These are phyloP conservation scores for Phlyctochytrium arcticum DNA, from an alignment of 192 early-diverging fungal species.

Conservation along the genomic window DNA sequence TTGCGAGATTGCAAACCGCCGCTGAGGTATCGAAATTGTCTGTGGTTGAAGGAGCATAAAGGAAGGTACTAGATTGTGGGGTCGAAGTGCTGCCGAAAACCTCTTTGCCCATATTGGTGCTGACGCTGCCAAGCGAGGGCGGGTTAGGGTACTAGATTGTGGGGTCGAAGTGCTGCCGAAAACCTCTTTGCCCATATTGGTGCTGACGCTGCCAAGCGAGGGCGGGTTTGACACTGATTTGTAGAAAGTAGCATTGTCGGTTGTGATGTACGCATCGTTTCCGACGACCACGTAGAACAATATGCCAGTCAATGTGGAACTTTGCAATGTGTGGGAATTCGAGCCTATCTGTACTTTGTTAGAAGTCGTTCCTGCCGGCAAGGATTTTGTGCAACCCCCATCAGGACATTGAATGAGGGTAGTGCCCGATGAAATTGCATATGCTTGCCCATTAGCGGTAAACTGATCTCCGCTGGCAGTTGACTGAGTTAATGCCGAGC, in stretches of 20 bases:
- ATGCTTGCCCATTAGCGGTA: not conserved
- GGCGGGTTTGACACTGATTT: not conserved
- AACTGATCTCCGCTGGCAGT: constrained; percentile 3
- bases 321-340: not conserved
- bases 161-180: not conserved
- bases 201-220: not conserved
- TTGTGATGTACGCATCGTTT: not conserved
- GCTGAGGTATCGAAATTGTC: not conserved
- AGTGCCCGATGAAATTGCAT: not conserved
- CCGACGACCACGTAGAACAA: not conserved
- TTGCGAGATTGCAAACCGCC: not conserved
- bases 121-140: not conserved
- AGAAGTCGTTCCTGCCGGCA: not conserved
- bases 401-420: constrained; percentile 1
- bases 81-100: not conserved
- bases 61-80: not conserved
- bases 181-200: not conserved
- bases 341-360: not conserved
- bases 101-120: not conserved
- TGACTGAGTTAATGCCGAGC: not conserved
- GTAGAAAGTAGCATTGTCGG: constrained; percentile 4
- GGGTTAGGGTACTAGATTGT: no score
- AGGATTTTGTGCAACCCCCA: not conserved
- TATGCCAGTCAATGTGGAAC: not conserved
- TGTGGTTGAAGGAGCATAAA: not conserved